Evolutionary conservation across 108 stramenopile genomes (phyloP).

Genomic region (Cyclotella choctawhatcheeana): DNA sequence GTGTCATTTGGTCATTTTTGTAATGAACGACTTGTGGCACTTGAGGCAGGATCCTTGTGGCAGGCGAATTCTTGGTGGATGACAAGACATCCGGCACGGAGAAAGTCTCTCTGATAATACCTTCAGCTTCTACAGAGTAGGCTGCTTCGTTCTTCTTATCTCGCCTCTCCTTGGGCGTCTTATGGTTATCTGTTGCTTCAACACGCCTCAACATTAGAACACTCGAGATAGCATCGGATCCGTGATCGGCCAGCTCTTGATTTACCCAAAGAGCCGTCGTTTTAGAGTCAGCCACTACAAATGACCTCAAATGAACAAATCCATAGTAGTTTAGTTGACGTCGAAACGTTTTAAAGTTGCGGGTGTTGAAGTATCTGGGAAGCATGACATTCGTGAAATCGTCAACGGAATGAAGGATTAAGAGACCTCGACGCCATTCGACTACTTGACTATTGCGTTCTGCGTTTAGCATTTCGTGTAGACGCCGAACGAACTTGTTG

Average conservation of each 20-base stretch:
- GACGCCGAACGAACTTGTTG: slow-evolving; percentile 86
- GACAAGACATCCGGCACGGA: not conserved
- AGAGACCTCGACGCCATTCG: slow-evolving; percentile 83
- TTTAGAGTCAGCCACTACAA: slow-evolving; percentile 60
- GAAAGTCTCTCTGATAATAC: slow-evolving; percentile 43
- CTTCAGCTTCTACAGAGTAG: slow-evolving; percentile 76
- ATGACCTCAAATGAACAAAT: slow-evolving; percentile 85
- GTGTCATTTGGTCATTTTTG: not conserved
- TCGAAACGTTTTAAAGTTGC: slow-evolving; percentile 94
- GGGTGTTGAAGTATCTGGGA: slow-evolving; percentile 92
- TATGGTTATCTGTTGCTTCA: slow-evolving; percentile 73
- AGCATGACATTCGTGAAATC: slow-evolving; percentile 83
- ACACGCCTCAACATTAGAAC: slow-evolving; percentile 79
- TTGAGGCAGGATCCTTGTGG: not conserved
- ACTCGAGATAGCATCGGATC: slow-evolving; percentile 60
- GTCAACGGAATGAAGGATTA: slow-evolving; percentile 88
- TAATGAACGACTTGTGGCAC: not conserved
- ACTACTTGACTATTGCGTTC: slow-evolving; percentile 77
- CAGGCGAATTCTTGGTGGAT: not conserved
- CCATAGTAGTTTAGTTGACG: slow-evolving; percentile 74
- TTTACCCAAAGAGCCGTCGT: slow-evolving; percentile 85
- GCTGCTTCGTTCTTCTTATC: slow-evolving; percentile 76
- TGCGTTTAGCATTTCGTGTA: slow-evolving; percentile 77
- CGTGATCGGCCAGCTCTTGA: slow-evolving; percentile 67
- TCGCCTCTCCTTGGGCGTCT: slow-evolving; percentile 81